Conservation (phyloP, 2,329 filamentous ascomycete species). For the Phaeosphaeria sp. region DNA sequence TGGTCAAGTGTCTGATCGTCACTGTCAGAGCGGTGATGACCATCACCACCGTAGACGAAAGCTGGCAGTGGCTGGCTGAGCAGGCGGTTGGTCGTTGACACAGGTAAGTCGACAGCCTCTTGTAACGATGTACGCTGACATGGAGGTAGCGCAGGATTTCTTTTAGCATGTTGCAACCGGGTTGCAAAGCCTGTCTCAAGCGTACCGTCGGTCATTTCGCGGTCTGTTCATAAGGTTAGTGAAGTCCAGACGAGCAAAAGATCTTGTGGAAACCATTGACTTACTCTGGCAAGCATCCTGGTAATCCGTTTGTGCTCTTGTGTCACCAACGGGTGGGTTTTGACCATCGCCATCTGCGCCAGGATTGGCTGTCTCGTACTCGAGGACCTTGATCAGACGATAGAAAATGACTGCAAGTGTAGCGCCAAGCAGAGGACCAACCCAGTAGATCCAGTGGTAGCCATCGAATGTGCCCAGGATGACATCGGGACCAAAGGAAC, state of each 20-base stretch:
- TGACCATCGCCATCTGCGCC: constrained; percentile 55
- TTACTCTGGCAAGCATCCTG: constrained; percentile 18
- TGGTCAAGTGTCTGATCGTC: constrained; percentile 20
- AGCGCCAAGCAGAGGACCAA: constrained; percentile 55
- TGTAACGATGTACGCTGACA: constrained; percentile 7
- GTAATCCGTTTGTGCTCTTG: neutral
- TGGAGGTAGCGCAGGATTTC: constrained; percentile 3
- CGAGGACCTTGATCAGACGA: constrained; percentile 55
- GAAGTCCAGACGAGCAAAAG: constrained; percentile 2
- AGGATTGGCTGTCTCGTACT: constrained; percentile 60
- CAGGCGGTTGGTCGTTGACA: constrained; percentile 6
- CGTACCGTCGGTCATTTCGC: constrained; percentile 32
- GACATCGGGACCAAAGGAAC: constrained; percentile 58
- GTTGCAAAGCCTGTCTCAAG: constrained; percentile 33
- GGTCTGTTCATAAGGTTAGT: constrained; percentile 15
- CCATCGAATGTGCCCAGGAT: constrained; percentile 49
- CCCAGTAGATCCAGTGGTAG: constrained; percentile 61
- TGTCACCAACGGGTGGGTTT: constrained; percentile 35
- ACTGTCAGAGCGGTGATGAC: constrained; percentile 26
- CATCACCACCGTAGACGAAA: constrained; percentile 33
- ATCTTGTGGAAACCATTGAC: neutral
- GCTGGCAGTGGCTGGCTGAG: constrained; percentile 23
- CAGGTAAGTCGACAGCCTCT: constrained; percentile 1
- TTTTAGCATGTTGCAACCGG: constrained; percentile 16
- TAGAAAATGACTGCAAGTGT: constrained; percentile 57